Conservation (phyloP, 129 eudicot species). For the Apium graveolens region DNA sequence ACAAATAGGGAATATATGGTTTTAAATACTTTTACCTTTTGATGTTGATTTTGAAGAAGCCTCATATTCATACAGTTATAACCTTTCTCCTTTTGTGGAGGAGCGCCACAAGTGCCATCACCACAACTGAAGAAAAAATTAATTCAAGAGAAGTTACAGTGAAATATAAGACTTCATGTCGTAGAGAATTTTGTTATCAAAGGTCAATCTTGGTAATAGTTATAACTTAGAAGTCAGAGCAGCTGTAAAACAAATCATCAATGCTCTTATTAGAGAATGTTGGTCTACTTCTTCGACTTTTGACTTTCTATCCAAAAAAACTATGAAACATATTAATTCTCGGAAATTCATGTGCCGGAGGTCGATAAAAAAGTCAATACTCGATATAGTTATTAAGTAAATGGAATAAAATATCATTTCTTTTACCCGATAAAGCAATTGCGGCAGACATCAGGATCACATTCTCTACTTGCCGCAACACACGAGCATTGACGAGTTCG, state of each 20-base stretch:
- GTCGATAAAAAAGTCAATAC: not conserved
- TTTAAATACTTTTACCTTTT: constrained; percentile 43
- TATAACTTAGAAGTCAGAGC: not conserved
- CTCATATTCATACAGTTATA: constrained; percentile 92
- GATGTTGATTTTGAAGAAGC: constrained; percentile 93
- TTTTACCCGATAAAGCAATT: constrained; percentile 91
- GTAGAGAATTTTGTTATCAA: not conserved
- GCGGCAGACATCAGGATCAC: constrained; percentile 98
- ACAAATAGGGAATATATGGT: not conserved
- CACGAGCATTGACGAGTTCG: constrained; percentile 97
- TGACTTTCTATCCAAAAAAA: not conserved
- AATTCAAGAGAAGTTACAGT: constrained; percentile 2
- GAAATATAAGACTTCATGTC: not conserved
- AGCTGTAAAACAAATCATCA: not conserved
- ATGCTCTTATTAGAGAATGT: not conserved
- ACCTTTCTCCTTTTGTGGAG: constrained; percentile 78
- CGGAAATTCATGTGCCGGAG: not conserved
- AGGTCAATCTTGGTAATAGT: not conserved
- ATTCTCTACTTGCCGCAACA: constrained; percentile 90
- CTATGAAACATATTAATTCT: not conserved
- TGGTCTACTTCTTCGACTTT: not conserved
- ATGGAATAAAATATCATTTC: not conserved
- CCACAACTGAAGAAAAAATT: constrained; percentile 69
- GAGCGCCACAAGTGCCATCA: constrained; percentile 82
- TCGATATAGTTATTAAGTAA: not conserved